Evolutionary conservation across 1,284 basidiomycete genomes (phyloP), one percentile per base, ranked within the genome.

Genomic region (Phenoliferia sp.): DNA sequence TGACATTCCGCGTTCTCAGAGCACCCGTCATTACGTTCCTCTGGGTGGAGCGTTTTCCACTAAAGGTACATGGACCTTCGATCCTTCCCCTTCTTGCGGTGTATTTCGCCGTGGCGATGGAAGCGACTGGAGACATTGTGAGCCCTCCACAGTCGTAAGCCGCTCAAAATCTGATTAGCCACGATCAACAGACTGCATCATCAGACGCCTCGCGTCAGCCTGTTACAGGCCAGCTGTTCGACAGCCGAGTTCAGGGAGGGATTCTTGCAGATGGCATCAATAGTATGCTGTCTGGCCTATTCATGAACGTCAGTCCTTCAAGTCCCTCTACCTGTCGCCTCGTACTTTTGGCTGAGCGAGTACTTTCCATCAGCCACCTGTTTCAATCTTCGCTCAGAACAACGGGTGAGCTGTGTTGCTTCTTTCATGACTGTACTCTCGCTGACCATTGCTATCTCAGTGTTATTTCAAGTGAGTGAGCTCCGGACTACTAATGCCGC

Each of bases 11-110:
- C 39, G 89, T 91, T 76, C 81, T 80, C 29, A 81, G 82, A 4
- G 85, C 89, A 0, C 90, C 90, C 0, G 85, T 83, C 12, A 88
- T 91, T 69, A 92, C 90, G 0, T 92, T 92, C 81, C 78, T 91
- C 52, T 92, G 89, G 87, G 75, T 76, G 82, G 74, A 68, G 73
- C 87, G 84, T 0, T 93, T 93, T 82, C 89, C 89, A 74, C 84
- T 93, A 34, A 77, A 84, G 0, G 85, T 94, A 0, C 92, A 93
- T 73, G 85, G 87, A 2, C 88, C 90, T 3, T 90, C 90, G 0
- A 89, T 94, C 56, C 79, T 94, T 33, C 90, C 90, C 0, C 87
- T 92, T 85, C 77, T 93, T 28, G 89, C 89, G 0, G 89, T 92
- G 1, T 92, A 92, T 77, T 81, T 76, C 29, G 64, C 88, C 1